Evolutionary conservation across 2,329 filamentous ascomycete species (phyloP).

Genomic region (Fusarium tuaranense): DNA sequence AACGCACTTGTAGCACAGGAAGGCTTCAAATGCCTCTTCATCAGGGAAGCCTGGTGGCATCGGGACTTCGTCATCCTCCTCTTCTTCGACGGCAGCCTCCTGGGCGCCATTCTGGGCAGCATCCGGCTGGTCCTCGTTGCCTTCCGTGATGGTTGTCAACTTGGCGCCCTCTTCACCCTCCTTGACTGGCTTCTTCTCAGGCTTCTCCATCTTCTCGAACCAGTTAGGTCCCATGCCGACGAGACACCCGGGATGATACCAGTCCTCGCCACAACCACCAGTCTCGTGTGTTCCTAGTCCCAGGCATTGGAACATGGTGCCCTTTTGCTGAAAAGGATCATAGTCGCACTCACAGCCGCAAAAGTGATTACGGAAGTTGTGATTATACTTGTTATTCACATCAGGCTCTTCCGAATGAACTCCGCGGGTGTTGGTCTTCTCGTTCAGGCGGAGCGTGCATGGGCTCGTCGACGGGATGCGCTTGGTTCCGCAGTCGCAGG

Average conservation of each 20-base stretch:
- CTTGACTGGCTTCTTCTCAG: conserved; percentile 47
- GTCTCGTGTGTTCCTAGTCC: conserved; percentile 83
- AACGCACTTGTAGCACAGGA: conserved; percentile 95
- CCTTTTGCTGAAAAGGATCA: conserved; percentile 88
- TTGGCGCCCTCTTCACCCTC: conserved; percentile 35
- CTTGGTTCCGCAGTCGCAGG: conserved; percentile 94
- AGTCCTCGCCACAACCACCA: conserved; percentile 95
- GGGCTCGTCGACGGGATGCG: conserved; percentile 77
- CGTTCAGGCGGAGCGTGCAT: conserved; percentile 81
- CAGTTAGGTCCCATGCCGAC: conserved; percentile 83
- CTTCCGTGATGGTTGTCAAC: conserved; percentile 64
- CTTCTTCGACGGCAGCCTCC: conserved; percentile 46
- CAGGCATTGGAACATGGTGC: conserved; percentile 98
- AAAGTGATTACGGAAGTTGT: conserved; percentile 94
- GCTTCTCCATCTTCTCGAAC: conserved; percentile 65
- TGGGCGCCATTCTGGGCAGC: conserved; percentile 27
- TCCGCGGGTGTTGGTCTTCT: conserved; percentile 76
- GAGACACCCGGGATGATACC: conserved; percentile 96
- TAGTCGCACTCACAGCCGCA: conserved; percentile 92
- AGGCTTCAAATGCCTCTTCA: conserved; percentile 89
- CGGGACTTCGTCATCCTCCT: conserved; percentile 71
- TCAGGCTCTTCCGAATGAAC: conserved; percentile 82
- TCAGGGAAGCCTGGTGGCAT: conserved; percentile 87
- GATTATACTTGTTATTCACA: conserved; percentile 87
- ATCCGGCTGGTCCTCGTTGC: conserved; percentile 51